Conservation (phyloP, 768 basidiomycete genomes). For the Ramaria rubella region DNA sequence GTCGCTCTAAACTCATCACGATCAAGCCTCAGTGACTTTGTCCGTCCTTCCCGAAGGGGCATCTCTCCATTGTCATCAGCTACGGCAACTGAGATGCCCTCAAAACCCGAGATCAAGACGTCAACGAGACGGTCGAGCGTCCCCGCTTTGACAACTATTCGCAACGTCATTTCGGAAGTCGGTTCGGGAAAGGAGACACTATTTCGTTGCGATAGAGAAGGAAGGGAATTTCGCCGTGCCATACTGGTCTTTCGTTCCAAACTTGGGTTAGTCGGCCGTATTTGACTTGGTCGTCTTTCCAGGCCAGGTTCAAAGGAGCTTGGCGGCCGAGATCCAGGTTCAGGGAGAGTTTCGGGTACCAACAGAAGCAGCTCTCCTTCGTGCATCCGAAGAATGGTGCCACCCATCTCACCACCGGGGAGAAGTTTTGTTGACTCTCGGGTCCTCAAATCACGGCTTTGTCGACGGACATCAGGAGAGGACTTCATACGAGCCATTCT, state of each 20-base stretch:
- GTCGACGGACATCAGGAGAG: not conserved
- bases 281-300: slow-evolving; percentile 34
- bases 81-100: slow-evolving; percentile 70
- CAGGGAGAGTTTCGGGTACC: slow-evolving; percentile 44
- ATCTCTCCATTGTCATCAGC: slow-evolving; percentile 87
- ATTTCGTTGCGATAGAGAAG: slow-evolving; percentile 61
- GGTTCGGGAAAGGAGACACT: slow-evolving; percentile 57
- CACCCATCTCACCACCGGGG: slow-evolving; percentile 36
- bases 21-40: slow-evolving; percentile 66
- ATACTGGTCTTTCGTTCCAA: slow-evolving; percentile 73
- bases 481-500: slow-evolving; percentile 3
- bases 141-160: slow-evolving; percentile 73
- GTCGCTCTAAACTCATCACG: slow-evolving; percentile 63
- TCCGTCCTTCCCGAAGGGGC: slow-evolving; percentile 66
- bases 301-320: slow-evolving; percentile 48
- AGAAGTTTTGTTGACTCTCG: not conserved
- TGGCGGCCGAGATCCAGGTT: slow-evolving; percentile 60
- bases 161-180: slow-evolving; percentile 56
- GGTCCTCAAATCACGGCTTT: not conserved
- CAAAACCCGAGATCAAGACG: slow-evolving; percentile 70
- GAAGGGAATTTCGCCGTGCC: slow-evolving; percentile 69
- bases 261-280: slow-evolving; percentile 67
- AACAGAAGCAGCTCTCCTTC: slow-evolving; percentile 69
- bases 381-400: slow-evolving; percentile 67
- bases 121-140: slow-evolving; percentile 69